These are phyloP conservation scores for Pterothamnion heteromorphum DNA, from an alignment of 31 red algal species.

Conservation along the genomic window DNA sequence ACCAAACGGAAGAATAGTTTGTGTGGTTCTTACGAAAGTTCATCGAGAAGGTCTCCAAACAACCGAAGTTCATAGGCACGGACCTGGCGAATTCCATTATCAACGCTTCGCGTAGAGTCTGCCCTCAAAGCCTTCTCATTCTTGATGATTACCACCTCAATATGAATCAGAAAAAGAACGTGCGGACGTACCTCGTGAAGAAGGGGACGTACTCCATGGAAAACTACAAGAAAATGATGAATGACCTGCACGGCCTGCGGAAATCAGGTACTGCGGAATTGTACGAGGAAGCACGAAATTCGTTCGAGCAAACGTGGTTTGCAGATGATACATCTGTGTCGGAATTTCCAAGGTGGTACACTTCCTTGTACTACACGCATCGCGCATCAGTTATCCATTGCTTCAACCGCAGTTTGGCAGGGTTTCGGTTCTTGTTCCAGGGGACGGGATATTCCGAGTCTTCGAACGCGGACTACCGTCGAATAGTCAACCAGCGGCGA, in stretches of 20 bases:
- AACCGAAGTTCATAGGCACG: neutral
- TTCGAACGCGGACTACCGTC: neutral
- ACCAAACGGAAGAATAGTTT: slow-evolving; percentile 16
- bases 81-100: neutral
- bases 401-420: neutral
- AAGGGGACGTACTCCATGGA: neutral
- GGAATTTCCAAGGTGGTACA: slow-evolving; percentile 13
- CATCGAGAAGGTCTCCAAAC: neutral
- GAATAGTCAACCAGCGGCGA: neutral
- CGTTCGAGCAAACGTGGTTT: slow-evolving; percentile 1
- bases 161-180: slow-evolving; percentile 12
- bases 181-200: neutral
- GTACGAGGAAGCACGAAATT: neutral
- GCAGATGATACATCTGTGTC: neutral
- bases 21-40: slow-evolving; percentile 7
- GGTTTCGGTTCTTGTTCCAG: neutral
- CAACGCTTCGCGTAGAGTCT: neutral
- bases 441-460: slow-evolving; percentile 9
- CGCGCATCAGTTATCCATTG: neutral
- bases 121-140: neutral
- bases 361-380: neutral
- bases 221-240: neutral
- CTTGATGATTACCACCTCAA: slow-evolving; percentile 33
- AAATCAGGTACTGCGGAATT: neutral
- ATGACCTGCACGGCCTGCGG: neutral